Conservation (phyloP, 352 stramenopile species). For the Blastocystis sp. region DNA sequence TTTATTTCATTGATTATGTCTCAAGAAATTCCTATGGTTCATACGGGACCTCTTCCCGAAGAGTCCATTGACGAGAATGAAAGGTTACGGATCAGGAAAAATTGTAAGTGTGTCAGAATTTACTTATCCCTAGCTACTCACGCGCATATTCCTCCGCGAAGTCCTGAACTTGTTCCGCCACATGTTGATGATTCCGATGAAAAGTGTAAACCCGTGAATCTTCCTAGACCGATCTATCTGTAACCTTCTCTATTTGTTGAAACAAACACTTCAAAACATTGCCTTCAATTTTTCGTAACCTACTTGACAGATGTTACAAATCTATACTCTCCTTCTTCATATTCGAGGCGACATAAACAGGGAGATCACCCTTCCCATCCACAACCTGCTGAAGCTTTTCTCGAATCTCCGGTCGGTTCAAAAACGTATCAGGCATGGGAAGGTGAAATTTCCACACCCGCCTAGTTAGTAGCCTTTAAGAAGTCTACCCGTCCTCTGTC, state of each 20-base stretch:
- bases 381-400: constrained; percentile 21
- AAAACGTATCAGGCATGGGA: constrained; percentile 24
- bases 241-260: background rate
- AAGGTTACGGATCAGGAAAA: constrained; percentile 24
- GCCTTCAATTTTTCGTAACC: background rate
- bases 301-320: background rate
- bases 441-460: constrained; percentile 24
- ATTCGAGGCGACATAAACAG: constrained; percentile 1
- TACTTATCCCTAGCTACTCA: background rate
- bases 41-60: background rate
- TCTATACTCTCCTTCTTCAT: constrained; percentile 35
- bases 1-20: background rate
- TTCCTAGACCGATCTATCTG: constrained; percentile 11
- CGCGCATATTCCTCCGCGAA: constrained; percentile 15
- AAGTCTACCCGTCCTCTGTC: constrained; percentile 29
- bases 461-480: background rate
- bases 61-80: background rate
- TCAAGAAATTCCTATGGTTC: background rate
- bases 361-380: constrained; percentile 17
- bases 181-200: constrained; percentile 37
- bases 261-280: background rate
- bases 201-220: background rate
- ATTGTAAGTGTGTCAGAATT: background rate
- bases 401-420: background rate
- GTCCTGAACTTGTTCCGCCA: constrained; percentile 11